Base-by-base conservation (phyloP, 805 yeast genomes). In the Brettanomyces nanus region DNA sequence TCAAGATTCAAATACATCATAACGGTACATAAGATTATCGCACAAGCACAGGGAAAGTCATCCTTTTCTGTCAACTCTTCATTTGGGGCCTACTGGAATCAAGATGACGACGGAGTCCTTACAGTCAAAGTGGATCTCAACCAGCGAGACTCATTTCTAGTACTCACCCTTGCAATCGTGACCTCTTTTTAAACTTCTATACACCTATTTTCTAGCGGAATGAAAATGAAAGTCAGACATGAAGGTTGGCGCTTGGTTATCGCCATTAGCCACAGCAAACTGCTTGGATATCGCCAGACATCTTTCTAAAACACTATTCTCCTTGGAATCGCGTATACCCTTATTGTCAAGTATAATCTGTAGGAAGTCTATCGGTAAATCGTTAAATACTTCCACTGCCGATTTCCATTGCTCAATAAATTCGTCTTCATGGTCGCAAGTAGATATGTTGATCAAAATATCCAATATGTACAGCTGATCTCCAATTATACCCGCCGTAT, bases 301-400 rank as follows among this genome's bases (percentile, higher is more conserved):
- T 14, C n/a, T 19, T 10, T n/a, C 38, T 27, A 29, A 28, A n/a
- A 28, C 29, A 13, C 10, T 20, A 13, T 19, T 18, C 14, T 44
- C 36, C 33, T 46, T 50, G 7, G 52, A 47, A 21, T 49, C 53
- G 18, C 53, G 48, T 32, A 45, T 19, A 33, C 73, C 50, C 63
- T 73, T 49, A 70, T 63, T 49, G 65, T 71, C 45, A 37, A 87
- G 66, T 30, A 86, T 70, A 11, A 78, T 77, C 32, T 72, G 73
- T 31, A 89, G 68, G 50, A 86, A 73, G 36, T 74, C 80, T 6
- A 80, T 61, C 0, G 95, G 87, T 41, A 89, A 78, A 54, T 85
- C 87, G 62, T 85, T 79, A 63, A 80, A 86, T 29, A 71, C 71
- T 10, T 65, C 64, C 37, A 86, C 62, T 28, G 83, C 71, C 31